Evolutionary conservation across 345 rosid genomes (phyloP), one percentile per base, ranked within the genome.

Genomic region (Euphorbia lathyris): DNA sequence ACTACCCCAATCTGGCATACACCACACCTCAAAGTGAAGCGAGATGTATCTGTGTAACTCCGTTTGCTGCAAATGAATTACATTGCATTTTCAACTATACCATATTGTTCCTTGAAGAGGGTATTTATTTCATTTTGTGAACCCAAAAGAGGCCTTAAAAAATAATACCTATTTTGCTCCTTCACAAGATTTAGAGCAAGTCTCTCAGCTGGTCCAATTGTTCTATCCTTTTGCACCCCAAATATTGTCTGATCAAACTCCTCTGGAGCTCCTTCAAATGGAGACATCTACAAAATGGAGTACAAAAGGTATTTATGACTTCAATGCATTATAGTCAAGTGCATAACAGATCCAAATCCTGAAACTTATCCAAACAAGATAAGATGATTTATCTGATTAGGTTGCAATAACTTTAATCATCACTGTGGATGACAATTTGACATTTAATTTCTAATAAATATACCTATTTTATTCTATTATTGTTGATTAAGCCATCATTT

Each of bases 181-280:
- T 76, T 81, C 0, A 82, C 92, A 68, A 95, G 81, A 67, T 87
- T 83, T 48, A 84, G 80, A 69, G 81, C 90, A 72, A 79, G 79
- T 58, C 80, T 78, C 73, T 92, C 96, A 3, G 78, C 77, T 47
- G 82, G 65, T 11, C 97, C 92, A 1, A 87, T 82, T 36, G 90
- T 84, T 79, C 91, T 74, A 78, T 84, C 89, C 71, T 56, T 85
- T 50, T 51, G 78, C 27, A 87, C 89, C 0, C 83, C 65, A 79
- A 92, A 87, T 85, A 95, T 91, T 57, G 96, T 86, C 81, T 85
- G 90, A 78, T 91, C 97, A 58, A 95, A 95, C 81, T 92, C 99
- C 76, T 92, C 97, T 0, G 92, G 93, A 1, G 99, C 97, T 73
- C 71, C 90, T 75, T 88, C 90, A 72, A 67, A 84, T 17, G 97